Conservation (phyloP, 192 early-diverging fungal species). For the Coemansia sp. region DNA sequence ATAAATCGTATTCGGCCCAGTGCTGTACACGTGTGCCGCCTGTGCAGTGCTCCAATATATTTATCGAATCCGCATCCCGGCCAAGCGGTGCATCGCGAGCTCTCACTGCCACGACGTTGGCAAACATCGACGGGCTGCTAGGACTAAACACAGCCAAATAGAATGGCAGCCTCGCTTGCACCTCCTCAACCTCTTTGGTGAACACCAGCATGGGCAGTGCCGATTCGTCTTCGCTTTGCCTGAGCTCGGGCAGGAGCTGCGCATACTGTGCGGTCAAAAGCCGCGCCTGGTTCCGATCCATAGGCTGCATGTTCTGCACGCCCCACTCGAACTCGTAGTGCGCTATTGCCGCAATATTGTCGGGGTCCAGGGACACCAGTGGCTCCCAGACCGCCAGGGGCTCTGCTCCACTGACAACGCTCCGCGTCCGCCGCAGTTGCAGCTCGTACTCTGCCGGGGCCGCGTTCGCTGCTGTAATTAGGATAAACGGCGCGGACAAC, state of each 20-base stretch:
- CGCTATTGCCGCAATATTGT: constrained; percentile 7
- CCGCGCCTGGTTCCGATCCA: constrained; percentile 38
- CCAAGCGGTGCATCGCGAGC: neutral
- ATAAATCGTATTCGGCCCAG: constrained; percentile 48
- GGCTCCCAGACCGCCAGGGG: constrained; percentile 27
- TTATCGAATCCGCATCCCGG: neutral
- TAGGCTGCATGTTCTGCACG: constrained; percentile 13
- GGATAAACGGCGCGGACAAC: constrained; percentile 33
- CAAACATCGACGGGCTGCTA: constrained; percentile 19
- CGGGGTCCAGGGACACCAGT: constrained; percentile 5
- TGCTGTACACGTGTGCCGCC: constrained; percentile 12
- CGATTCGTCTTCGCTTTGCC: neutral
- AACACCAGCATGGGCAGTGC: constrained; percentile 42
- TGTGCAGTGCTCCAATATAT: constrained; percentile 2
- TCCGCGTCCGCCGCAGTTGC: neutral
- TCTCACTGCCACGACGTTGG: constrained; percentile 32
- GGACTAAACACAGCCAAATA: constrained; percentile 32
- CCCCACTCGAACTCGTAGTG: constrained; percentile 31
- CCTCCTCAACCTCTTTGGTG: constrained; percentile 13
- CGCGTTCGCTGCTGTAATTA: constrained; percentile 10
- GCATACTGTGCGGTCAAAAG: constrained; percentile 47
- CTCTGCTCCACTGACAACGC: constrained; percentile 27
- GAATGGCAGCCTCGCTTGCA: constrained; percentile 12
- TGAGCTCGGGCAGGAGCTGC: constrained; percentile 39
- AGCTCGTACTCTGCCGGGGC: neutral